phyloP scores from a whole-genome alignment of 2,329 filamentous ascomycete genomes.

The Fusarium scirpi region DNA sequence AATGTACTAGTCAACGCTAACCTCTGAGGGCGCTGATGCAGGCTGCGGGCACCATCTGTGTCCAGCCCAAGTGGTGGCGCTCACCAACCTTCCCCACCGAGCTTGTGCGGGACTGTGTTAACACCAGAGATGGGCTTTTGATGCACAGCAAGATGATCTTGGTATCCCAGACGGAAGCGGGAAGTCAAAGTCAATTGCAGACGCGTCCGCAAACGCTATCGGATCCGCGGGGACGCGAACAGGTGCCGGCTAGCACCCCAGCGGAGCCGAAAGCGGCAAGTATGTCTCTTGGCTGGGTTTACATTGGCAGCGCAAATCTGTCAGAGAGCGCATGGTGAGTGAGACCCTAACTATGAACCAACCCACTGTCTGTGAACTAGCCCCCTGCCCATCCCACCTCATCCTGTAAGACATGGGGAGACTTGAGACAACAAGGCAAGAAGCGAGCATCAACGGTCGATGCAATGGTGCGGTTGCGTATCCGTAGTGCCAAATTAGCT shows the following conservation, averaged over 20 bases:
- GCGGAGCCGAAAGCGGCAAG: slow-evolving; percentile 40
- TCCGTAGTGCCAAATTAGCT: slow-evolving; percentile 32
- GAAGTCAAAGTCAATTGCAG: slow-evolving; percentile 25
- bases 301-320: slow-evolving; percentile 90
- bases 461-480: slow-evolving; percentile 37
- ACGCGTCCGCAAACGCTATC: slow-evolving; percentile 25
- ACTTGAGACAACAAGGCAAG: slow-evolving; percentile 38
- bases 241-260: slow-evolving; percentile 13
- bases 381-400: slow-evolving; percentile 16
- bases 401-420: slow-evolving; percentile 41
- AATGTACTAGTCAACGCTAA: slow-evolving; percentile 39
- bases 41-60: slow-evolving; percentile 85
- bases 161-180: slow-evolving; percentile 50
- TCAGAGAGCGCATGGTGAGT: slow-evolving; percentile 90
- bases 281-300: slow-evolving; percentile 73
- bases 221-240: slow-evolving; percentile 27
- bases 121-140: slow-evolving; percentile 75
- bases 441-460: slow-evolving; percentile 38
- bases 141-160: slow-evolving; percentile 88
- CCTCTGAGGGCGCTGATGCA: slow-evolving; percentile 56
- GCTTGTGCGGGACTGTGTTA: slow-evolving; percentile 81
- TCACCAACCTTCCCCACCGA: slow-evolving; percentile 75
- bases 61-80: slow-evolving; percentile 79
- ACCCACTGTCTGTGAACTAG: neutral
- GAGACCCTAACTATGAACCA: slow-evolving; percentile 26